A percentile compares a stretch with the other conserved stretches of the same genome.
phyloP scores from a whole-genome alignment of 306 rosid genomes.

The Ochetophila trinervis region DNA sequence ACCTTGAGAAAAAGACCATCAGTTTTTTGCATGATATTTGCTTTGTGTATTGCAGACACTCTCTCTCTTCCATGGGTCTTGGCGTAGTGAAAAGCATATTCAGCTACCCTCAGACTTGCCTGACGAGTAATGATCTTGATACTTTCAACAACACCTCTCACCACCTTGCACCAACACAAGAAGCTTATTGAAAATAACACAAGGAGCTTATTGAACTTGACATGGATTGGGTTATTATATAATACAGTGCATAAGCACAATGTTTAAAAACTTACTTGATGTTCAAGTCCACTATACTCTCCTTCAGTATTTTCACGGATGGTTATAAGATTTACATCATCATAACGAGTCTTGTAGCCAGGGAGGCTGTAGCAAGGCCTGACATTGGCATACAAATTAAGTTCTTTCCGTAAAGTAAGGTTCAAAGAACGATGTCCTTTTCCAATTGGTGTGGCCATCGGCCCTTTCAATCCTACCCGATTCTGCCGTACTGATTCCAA shows the following conservation, averaged over 20 bases:
- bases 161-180: slow-evolving; percentile 61
- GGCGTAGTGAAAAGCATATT: slow-evolving; percentile 98
- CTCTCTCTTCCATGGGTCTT: slow-evolving; percentile 88
- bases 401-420: slow-evolving; percentile 96
- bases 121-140: slow-evolving; percentile 97
- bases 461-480: slow-evolving; percentile 94
- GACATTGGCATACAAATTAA: slow-evolving; percentile 91
- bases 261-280: slow-evolving; percentile 62
- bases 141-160: slow-evolving; percentile 98
- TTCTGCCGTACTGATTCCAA: slow-evolving; percentile 80
- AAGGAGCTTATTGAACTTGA: not conserved
- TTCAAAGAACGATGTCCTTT: slow-evolving; percentile 96
- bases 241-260: not conserved
- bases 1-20: slow-evolving; percentile 91
- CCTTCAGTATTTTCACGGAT: slow-evolving; percentile 98
- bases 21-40: slow-evolving; percentile 98
- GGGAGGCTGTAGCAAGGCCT: slow-evolving; percentile 94
- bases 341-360: slow-evolving; percentile 93
- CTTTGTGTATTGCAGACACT: slow-evolving; percentile 98
- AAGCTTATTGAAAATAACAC: slow-evolving; percentile 19
- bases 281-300: slow-evolving; percentile 99
- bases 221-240: not conserved
- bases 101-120: slow-evolving; percentile 98
- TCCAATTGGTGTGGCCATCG: slow-evolving; percentile 99
- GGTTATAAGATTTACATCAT: slow-evolving; percentile 81